phyloP scores from a whole-genome alignment of 805 yeast species.

The Wickerhamomyces silvicola region DNA sequence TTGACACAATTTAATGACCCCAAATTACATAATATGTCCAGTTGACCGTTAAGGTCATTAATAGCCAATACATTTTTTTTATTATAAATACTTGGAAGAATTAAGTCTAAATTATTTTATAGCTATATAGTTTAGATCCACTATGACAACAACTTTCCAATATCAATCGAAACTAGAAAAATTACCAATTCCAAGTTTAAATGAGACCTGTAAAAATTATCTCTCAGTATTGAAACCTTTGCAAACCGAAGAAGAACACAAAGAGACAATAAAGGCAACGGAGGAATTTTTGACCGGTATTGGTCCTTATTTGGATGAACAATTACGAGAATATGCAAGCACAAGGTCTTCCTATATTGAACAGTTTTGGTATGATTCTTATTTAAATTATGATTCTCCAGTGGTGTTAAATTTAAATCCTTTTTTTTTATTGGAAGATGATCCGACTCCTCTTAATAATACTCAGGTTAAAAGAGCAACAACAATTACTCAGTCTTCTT shows the following conservation, averaged over 20 bases:
- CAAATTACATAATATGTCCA: too few species aligned
- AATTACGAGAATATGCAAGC: conserved; percentile 54
- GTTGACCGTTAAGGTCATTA: too few species aligned
- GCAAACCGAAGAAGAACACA: conserved; percentile 71
- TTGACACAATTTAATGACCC: too few species aligned
- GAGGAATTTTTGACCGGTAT: conserved; percentile 44
- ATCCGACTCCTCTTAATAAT: conserved; percentile 53
- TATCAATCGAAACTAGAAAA: conserved; percentile 53
- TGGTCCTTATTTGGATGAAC: conserved; percentile 56
- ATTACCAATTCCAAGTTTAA: conserved; percentile 76
- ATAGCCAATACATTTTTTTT: too few species aligned
- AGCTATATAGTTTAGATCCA: too few species aligned
- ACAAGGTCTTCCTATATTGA: conserved; percentile 77
- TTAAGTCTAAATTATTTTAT: too few species aligned
- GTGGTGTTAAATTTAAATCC: conserved; percentile 92
- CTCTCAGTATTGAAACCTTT: conserved; percentile 66
- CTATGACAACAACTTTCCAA: conserved; percentile 40
- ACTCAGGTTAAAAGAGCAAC: conserved; percentile 77
- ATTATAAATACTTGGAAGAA: too few species aligned
- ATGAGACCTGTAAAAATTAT: conserved; percentile 60
- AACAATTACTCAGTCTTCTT: conserved; percentile 64
- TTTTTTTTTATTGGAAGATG: conserved; percentile 84
- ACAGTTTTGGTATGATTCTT: conserved; percentile 92
- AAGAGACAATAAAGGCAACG: conserved; percentile 53
- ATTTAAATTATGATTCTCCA: conserved; percentile 79